phyloP scores from a whole-genome alignment of 495 filamentous ascomycete species.

The Penicillium turbatum region DNA sequence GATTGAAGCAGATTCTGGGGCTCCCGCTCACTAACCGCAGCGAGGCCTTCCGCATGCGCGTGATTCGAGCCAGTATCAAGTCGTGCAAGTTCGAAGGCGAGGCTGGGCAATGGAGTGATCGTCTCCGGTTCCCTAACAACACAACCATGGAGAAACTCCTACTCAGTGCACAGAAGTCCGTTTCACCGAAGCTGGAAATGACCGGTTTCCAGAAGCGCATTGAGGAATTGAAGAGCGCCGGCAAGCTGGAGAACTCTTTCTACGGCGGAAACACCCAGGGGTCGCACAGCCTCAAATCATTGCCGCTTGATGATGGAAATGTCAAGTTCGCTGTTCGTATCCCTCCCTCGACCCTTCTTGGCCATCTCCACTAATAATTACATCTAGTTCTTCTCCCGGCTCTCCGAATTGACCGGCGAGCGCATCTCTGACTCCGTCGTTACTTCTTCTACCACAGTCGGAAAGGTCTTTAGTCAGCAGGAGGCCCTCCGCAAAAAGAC shows the following conservation, averaged over 20 bases:
- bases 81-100: conserved; percentile 13
- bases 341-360: not conserved
- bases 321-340: conserved; percentile 71
- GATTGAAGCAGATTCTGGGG: conserved; percentile 33
- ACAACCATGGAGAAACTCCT: conserved; percentile 28
- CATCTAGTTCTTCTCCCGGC: conserved; percentile 66
- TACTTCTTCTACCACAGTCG: conserved; percentile 47
- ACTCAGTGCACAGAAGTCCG: not conserved
- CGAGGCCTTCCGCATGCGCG: conserved; percentile 15
- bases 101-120: conserved; percentile 23
- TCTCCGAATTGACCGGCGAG: conserved; percentile 71
- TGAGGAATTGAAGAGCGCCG: not conserved
- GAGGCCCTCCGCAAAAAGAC: conserved; percentile 12
- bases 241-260: not conserved
- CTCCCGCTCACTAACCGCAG: conserved; percentile 15
- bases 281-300: conserved; percentile 23
- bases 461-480: conserved; percentile 45
- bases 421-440: conserved; percentile 66
- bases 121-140: conserved; percentile 31
- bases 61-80: conserved; percentile 22
- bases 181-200: not conserved
- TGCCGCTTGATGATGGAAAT: conserved; percentile 52
- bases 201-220: no score
- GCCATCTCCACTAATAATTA: conserved; percentile 13
- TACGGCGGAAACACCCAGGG: conserved; percentile 14